Evolutionary conservation across 1,139 yeast species (phyloP).

Genomic region (Magnusiomyces sp.): DNA sequence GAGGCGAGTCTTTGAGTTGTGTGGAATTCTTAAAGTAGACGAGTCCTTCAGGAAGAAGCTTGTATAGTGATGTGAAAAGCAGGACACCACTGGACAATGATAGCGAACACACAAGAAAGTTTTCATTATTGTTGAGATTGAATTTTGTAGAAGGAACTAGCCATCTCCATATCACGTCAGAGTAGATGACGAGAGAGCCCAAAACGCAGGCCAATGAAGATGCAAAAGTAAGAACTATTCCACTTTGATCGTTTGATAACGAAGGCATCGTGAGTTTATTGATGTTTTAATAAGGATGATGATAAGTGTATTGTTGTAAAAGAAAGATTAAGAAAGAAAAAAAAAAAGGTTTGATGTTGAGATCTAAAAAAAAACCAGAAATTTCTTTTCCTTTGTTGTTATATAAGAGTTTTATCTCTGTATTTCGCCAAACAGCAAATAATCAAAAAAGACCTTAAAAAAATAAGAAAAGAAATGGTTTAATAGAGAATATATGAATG

Average conservation of each 20-base stretch:
- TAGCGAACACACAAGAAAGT: constrained; percentile 55
- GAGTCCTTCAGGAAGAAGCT: constrained; percentile 60
- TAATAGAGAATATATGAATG: too few relatives aligned
- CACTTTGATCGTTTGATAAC: constrained; percentile 30
- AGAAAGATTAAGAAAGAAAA: too few relatives aligned
- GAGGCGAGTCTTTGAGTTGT: constrained; percentile 17
- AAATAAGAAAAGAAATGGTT: too few relatives aligned
- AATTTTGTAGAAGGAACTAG: constrained; percentile 35
- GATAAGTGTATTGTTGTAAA: too few relatives aligned
- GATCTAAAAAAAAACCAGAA: too few relatives aligned
- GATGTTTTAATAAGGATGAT: not conserved
- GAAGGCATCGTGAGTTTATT: not conserved
- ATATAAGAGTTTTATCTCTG: too few relatives aligned
- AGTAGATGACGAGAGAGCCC: constrained; percentile 50
- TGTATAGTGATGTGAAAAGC: constrained; percentile 64
- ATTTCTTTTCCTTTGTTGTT: too few relatives aligned
- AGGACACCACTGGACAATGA: constrained; percentile 63
- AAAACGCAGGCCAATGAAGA: constrained; percentile 50
- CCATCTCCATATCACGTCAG: constrained; percentile 41
- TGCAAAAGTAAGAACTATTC: constrained; percentile 50
- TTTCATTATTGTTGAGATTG: constrained; percentile 49
- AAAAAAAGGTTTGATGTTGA: too few relatives aligned
- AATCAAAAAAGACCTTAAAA: too few relatives aligned
- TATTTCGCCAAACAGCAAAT: too few relatives aligned
- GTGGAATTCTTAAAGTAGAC: constrained; percentile 30